These are phyloP conservation scores for Crassisporium funariophilum DNA, from an alignment of 768 basidiomycete species.

Conservation along the genomic window DNA sequence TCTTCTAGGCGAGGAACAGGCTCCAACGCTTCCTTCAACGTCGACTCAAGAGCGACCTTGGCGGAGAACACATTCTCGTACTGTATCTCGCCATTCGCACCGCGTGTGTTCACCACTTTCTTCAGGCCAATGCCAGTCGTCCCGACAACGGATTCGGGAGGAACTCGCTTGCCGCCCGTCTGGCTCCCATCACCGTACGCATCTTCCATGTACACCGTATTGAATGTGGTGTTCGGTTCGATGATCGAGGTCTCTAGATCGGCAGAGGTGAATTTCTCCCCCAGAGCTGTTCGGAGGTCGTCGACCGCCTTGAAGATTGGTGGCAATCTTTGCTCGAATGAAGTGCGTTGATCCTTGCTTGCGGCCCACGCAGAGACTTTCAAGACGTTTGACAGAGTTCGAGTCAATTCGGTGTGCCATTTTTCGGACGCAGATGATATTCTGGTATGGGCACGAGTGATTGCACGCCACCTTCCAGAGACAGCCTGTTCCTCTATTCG, in stretches of 20 bases:
- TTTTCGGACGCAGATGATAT: constrained; percentile 21
- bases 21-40: constrained; percentile 19
- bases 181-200: constrained; percentile 25
- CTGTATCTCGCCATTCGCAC: not conserved
- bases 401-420: constrained; percentile 14
- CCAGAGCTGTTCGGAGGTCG: constrained; percentile 26
- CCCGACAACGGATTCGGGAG: constrained; percentile 12
- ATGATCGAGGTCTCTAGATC: constrained; percentile 21
- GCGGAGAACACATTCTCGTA: constrained; percentile 14
- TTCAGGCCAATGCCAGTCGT: constrained; percentile 23
- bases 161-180: no score
- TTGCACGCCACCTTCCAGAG: constrained; percentile 45
- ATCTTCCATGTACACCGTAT: constrained; percentile 26
- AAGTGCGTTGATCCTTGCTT: constrained; percentile 7
- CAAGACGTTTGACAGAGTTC: constrained; percentile 6
- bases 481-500: constrained; percentile 44
- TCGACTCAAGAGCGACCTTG: constrained; percentile 22
- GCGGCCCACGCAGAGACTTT: constrained; percentile 16
- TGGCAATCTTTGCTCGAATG: constrained; percentile 24
- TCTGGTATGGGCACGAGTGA: constrained; percentile 28
- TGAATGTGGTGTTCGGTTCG: not conserved
- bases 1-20: constrained; percentile 1
- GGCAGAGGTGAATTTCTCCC: constrained; percentile 28
- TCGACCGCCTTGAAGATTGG: constrained; percentile 29
- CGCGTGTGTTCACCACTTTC: constrained; percentile 4